Evolutionary conservation across 2,329 filamentous ascomycete species (phyloP).

Genomic region (Proliferodiscus dingleyae): DNA sequence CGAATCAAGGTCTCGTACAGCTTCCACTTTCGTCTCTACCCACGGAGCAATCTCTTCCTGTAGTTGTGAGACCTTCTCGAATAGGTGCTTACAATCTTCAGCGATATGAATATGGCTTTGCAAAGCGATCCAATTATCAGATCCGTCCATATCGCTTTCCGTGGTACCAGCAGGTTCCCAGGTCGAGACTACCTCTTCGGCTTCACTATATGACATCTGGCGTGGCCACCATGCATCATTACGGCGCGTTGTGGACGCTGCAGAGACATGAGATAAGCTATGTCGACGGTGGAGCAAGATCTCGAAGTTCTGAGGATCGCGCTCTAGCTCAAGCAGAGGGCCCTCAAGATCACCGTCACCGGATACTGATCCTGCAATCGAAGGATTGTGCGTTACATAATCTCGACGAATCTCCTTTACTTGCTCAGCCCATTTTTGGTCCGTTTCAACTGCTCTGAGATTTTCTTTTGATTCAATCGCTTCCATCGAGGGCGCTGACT

Average conservation of each 20-base stretch:
- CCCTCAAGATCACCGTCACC: conserved; percentile 57
- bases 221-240: conserved; percentile 64
- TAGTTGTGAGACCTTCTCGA: conserved; percentile 47
- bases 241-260: conserved; percentile 30
- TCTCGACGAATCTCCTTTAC: conserved; percentile 41
- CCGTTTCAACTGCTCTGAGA: conserved; percentile 18
- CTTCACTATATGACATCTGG: conserved; percentile 69
- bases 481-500: conserved; percentile 8
- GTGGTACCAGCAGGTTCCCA: conserved; percentile 55
- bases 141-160: conserved; percentile 32
- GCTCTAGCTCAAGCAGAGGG: conserved; percentile 45
- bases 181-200: conserved; percentile 66
- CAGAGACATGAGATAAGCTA: conserved; percentile 42
- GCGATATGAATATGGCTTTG: conserved; percentile 36
- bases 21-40: conserved; percentile 53
- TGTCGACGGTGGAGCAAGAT: conserved; percentile 57
- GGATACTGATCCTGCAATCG: conserved; percentile 53
- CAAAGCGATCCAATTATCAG: conserved; percentile 29
- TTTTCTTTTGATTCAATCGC: conserved; percentile 9
- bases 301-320: conserved; percentile 39
- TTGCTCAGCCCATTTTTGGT: conserved; percentile 28
- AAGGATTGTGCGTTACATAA: conserved; percentile 43
- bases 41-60: conserved; percentile 52
- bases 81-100: conserved; percentile 53
- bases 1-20: conserved; percentile 55